A percentile compares a stretch with the other conserved stretches of the same genome.
Evolutionary conservation across 2,329 filamentous ascomycete genomes (phyloP).

Genomic region (Apiospora rasikravindrae): DNA sequence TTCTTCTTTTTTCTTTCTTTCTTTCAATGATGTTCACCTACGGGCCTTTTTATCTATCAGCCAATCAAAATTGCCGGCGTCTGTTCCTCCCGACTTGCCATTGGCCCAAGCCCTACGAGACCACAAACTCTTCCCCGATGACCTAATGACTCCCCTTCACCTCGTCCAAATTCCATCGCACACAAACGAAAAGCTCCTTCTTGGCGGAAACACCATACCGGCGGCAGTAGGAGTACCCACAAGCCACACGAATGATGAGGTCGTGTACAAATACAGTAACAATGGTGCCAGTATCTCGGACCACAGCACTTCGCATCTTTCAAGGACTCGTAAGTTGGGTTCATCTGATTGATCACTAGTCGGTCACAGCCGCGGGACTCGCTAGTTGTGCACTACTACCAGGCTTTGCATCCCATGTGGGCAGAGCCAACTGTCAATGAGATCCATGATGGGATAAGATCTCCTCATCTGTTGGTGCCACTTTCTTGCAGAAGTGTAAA

Average conservation of each 20-base stretch:
- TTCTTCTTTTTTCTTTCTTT: no score
- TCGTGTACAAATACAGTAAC: not conserved
- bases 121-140: not conserved
- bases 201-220: not conserved
- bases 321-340: not conserved
- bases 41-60: not conserved
- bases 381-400: not conserved
- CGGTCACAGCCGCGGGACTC: not conserved
- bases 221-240: not conserved
- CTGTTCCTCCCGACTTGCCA: not conserved
- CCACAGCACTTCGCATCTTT: not conserved
- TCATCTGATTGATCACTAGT: not conserved
- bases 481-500: not conserved
- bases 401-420: not conserved
- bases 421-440: slow-evolving; percentile 1
- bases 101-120: not conserved
- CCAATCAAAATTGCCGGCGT: slow-evolving; percentile 8
- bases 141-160: not conserved
- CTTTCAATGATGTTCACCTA: not conserved
- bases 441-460: not conserved
- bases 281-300: not conserved
- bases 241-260: not conserved
- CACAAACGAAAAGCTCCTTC: not conserved
- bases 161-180: not conserved
- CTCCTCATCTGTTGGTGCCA: not conserved